Evolutionary conservation across 257 asterid genomes (phyloP).

Genomic region (Leonotis leonurus): DNA sequence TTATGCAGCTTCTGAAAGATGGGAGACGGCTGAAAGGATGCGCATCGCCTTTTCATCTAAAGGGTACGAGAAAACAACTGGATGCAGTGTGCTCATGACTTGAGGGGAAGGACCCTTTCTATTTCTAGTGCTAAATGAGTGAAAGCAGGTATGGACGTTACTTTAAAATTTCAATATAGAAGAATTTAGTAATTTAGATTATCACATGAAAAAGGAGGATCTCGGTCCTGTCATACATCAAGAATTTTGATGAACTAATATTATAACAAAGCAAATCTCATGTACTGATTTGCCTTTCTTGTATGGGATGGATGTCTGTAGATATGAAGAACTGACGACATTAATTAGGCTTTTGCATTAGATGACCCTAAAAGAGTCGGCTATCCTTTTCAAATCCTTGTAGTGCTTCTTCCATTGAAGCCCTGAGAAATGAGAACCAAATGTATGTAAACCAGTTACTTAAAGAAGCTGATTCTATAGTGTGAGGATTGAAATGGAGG

Average conservation of each 20-base stretch:
- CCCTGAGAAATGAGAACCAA: conserved; percentile 60
- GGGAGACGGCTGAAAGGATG: conserved; percentile 68
- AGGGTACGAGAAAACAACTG: conserved; percentile 49
- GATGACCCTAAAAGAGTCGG: conserved; percentile 75
- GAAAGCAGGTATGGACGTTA: background rate
- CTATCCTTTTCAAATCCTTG: conserved; percentile 73
- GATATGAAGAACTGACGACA: background rate
- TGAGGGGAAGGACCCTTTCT: background rate
- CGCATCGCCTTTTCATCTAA: conserved; percentile 34
- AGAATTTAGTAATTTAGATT: background rate
- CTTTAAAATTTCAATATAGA: background rate
- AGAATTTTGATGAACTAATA: background rate
- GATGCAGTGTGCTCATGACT: conserved; percentile 43
- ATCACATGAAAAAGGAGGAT: conserved; percentile 8
- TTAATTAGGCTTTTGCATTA: conserved; percentile 22
- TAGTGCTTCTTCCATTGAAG: conserved; percentile 95
- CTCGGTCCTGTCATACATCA: conserved; percentile 10
- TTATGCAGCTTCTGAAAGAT: conserved; percentile 63
- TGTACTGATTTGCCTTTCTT: background rate
- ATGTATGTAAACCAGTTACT: background rate
- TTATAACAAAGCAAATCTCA: conserved; percentile 5
- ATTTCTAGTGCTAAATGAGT: background rate
- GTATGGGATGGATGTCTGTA: background rate
- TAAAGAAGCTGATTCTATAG: background rate
- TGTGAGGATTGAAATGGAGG: background rate